These are phyloP conservation scores for Hymenoscyphus occultus DNA, from an alignment of 2,329 filamentous ascomycete genomes.

Conservation along the genomic window DNA sequence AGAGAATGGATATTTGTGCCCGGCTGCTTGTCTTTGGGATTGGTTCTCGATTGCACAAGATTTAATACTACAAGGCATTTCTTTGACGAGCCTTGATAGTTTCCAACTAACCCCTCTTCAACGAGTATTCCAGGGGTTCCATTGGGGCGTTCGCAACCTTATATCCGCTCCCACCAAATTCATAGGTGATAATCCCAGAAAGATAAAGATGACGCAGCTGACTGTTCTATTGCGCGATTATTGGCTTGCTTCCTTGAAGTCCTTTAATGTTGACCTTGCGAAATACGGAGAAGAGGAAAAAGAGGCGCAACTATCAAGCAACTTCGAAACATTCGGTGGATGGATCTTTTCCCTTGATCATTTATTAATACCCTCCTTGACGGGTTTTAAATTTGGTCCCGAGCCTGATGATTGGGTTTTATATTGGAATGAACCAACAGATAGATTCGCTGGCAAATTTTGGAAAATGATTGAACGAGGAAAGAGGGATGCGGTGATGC, in stretches of 20 bases:
- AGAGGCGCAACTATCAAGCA: no score
- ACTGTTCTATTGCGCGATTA: background rate
- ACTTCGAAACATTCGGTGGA: no score
- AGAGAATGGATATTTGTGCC: background rate
- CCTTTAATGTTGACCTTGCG: background rate
- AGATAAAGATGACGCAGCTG: background rate
- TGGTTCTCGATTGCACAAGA: background rate
- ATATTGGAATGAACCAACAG: constrained; percentile 3
- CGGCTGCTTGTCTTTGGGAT: background rate
- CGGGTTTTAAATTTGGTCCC: constrained; percentile 2
- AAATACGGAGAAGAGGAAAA: background rate
- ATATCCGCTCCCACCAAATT: no score
- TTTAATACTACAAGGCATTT: background rate
- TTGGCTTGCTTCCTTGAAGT: background rate
- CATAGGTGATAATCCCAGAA: no score
- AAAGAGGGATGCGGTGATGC: background rate
- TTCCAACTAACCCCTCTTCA: background rate
- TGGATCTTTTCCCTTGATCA: background rate
- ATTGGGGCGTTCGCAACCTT: no score
- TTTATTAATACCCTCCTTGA: background rate
- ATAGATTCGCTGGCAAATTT: constrained; percentile 7
- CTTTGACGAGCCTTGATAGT: background rate
- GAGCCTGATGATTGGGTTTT: constrained; percentile 6
- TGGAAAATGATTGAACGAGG: constrained; percentile 5
- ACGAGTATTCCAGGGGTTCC: no score